Evolutionary conservation across 495 filamentous ascomycete species (phyloP), one percentile per base, ranked within the genome.

Genomic region (Lepidopterella palustris): DNA sequence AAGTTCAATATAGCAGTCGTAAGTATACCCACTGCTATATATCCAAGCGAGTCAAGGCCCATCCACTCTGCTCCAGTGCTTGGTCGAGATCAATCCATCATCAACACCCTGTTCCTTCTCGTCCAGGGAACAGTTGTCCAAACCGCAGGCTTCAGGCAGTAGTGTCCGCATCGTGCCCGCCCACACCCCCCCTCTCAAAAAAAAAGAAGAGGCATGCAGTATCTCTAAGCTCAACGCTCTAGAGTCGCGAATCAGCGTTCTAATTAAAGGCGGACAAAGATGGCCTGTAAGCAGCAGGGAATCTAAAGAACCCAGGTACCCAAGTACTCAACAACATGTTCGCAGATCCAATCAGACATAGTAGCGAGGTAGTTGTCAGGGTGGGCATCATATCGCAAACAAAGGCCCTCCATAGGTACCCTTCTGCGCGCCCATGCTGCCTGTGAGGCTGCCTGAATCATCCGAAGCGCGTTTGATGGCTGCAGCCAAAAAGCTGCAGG

Each of bases 401-500:
- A 25, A 27, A 42, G 39, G 39, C 20, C 39, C 13, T 11, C 13
- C 3, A 42, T 20, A 20, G 13, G 39, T 42, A 42, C 13, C 39
- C n/a, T n/a, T n/a, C 39, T 20, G 39, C 39, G 13, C 6, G 20
- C 39, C 8, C 39, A 2, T 42, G 39, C 39, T 11, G 39, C 13
- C 39, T 42, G 39, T 9, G 39, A 11, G 39, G 39, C 45, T 18
- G 18, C 45, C 2, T 11, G 35, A 42, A 49, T 50, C 47, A 50
- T 50, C 47, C 47, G 25, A n/a, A 25, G 13, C 18, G 26, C 11
- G n/a, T 26, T 51, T 9, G 35, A 57, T 55, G 61, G 56, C 54
- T 62, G 49, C 58, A 51, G 58, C 59, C 4, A 27, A 25, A 50
- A 49, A 21, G 40, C 26, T 50, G 59, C 62, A 59, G 58, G 26